Base-by-base conservation (phyloP, 1,139 yeast genomes). In the Diutina pseudorugosa region DNA sequence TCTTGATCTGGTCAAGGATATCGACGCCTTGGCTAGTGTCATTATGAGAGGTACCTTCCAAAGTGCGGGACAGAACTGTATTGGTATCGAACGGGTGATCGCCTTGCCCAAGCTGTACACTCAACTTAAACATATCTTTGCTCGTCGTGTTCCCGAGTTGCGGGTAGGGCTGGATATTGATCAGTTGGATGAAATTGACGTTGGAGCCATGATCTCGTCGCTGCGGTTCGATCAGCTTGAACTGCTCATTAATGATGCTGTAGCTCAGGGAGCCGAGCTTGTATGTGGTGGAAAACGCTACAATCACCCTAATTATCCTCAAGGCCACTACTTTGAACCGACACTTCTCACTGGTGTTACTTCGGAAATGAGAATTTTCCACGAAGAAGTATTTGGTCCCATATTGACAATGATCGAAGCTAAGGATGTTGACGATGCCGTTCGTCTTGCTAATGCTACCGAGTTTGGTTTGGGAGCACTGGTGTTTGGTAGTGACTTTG, bases 31-130 rank as follows among this genome's bases (percentile, higher is more conserved):
- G 45, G 81, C 96, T 0, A 87, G 96, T 6, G 83, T 89, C 33
- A 76, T 93, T 44, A 77, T 93, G 83, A 77, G 98, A 64, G 98
- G 98, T 27, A 85, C 96, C 0, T 93, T 90, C 71, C 98, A 93
- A 68, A 86, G 96, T 54, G 88, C 96, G 0, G 98, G 98, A 9
- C 98, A 93, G 66, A 93, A 93, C 65, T 93, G 98, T 70, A 93
- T 93, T 63, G 98, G 98, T 48, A 86, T 93, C 54, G 98, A 93
- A 68, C 76, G 98, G 57, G 95, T 93, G 3, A 84, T 93, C 57
- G 89, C 90, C 50, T 72, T 83, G 53, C 85, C 83, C 2, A 71
- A 73, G 51, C 79, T 81, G 41, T 91, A 93, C 66, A 83, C 80
- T 33, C 62, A 68, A 48, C 69, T 93, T 48, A 82, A 83, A 1